Base-by-base conservation (phyloP, 495 filamentous ascomycete species). In the Opeltia flavorubescens region DNA sequence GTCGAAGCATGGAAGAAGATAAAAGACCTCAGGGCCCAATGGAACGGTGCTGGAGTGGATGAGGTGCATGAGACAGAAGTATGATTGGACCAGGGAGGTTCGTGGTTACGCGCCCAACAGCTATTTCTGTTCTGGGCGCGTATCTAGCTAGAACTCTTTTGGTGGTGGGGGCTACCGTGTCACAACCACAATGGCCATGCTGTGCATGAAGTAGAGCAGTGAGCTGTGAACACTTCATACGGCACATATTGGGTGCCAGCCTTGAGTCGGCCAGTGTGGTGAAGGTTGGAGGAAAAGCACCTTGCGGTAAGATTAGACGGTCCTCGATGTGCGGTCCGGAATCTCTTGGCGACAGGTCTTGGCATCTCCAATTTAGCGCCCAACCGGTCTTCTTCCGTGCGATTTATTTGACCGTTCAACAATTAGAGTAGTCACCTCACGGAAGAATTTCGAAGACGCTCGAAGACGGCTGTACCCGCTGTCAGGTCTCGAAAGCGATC, bases 81-180 rank as follows among this genome's bases (percentile, higher is more conserved):
- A 33, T 49, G 42, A 51, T 54, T 54, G 51, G 49, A 24, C 47
- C 13, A 21, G 28, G 43, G 34, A 17, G 5, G 18, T 8, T 8
- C 26, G 9, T 11, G 17, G 3, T 7, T 46, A 46, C 28, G 43
- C 43, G 43, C 43, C 43, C 43, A 46, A 15, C 31, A 46, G 21
- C 18, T 41, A 38, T 20, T 41, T 41, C 18, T 3, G 38, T 24
- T 9, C 21, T 3, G 4, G 38, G 38, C 38, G 38, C 38, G 38
- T 41, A 24, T 21, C 11, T 4, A 13, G 25, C 38, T 21, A 40
- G 5, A n/a, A n/a, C n/a, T n/a, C n/a, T n/a, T n/a, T n/a, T n/a
- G n/a, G n/a, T n/a, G n/a, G n/a, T n/a, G n/a, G n/a, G n/a, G n/a
- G n/a, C n/a, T n/a, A n/a, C n/a, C 13, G 38, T 17, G 38, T 41